phyloP scores from a whole-genome alignment of 768 basidiomycete species.

The Dioszegia aurantiaca region DNA sequence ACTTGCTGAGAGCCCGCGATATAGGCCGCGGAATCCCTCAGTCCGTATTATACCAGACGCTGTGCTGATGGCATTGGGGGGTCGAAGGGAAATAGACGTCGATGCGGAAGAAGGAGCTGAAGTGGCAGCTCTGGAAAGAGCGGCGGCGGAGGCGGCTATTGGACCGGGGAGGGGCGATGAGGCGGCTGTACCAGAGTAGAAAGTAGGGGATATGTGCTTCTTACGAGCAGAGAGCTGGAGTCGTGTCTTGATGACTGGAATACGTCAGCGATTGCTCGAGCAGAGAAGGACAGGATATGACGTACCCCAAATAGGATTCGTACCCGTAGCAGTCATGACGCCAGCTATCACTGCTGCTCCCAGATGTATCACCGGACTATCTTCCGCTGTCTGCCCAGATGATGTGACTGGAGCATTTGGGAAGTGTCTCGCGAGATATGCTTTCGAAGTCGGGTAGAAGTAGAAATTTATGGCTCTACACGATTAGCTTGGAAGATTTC shows the following conservation, averaged over 20 bases:
- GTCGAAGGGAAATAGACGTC: constrained; percentile 8
- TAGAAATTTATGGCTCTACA: constrained; percentile 86
- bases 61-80: constrained; percentile 33
- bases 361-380: constrained; percentile 83
- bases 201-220: constrained; percentile 39
- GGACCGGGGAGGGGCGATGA: constrained; percentile 28
- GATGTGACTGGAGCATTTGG: constrained; percentile 40
- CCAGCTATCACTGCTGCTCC: constrained; percentile 77
- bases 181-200: constrained; percentile 23
- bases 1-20: constrained; percentile 91
- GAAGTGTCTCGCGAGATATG: constrained; percentile 76
- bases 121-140: constrained; percentile 17
- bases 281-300: neutral
- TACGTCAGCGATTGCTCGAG: neutral
- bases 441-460: constrained; percentile 95
- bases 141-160: constrained; percentile 36
- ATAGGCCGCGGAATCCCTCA: constrained; percentile 83
- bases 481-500: neutral
- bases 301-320: constrained; percentile 87
- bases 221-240: constrained; percentile 64
- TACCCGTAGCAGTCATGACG: constrained; percentile 78
- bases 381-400: constrained; percentile 63
- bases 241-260: constrained; percentile 84
- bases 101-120: constrained; percentile 9
- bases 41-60: constrained; percentile 72